These are phyloP conservation scores for Stentor roeselii DNA, from an alignment of 73 alveolate genomes.

Conservation along the genomic window DNA sequence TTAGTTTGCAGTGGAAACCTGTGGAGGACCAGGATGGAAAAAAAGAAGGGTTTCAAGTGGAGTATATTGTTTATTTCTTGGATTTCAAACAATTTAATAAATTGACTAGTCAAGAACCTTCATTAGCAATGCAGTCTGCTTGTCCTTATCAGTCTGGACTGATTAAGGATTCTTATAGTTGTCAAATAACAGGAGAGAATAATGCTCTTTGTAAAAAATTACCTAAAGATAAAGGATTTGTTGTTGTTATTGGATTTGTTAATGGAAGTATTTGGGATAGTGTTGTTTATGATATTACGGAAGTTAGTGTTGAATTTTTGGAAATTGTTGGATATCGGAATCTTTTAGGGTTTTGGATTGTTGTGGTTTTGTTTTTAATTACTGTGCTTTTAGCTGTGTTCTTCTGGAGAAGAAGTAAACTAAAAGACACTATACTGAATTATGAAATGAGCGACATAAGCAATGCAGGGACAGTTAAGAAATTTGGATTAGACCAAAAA, in stretches of 20 bases:
- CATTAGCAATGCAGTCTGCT: not conserved
- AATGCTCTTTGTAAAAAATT: not conserved
- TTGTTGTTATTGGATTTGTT: not conserved
- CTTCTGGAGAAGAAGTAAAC: not conserved
- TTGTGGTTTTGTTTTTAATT: not conserved
- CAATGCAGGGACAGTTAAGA: not conserved
- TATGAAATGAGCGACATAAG: not conserved
- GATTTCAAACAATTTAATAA: not conserved
- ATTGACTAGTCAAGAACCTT: no score
- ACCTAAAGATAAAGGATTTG: not conserved
- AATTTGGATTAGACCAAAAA: slow-evolving; percentile 4
- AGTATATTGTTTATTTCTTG: not conserved
- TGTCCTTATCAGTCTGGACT: not conserved
- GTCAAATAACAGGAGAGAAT: not conserved
- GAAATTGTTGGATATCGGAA: not conserved
- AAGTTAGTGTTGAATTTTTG: no score
- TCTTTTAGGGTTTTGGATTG: not conserved
- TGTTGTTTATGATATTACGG: not conserved
- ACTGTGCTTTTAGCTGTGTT: not conserved
- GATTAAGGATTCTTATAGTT: no score
- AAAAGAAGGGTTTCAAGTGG: not conserved
- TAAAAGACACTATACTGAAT: not conserved
- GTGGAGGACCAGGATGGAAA: not conserved
- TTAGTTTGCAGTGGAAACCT: not conserved
- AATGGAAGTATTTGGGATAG: not conserved